Conservation (phyloP, 768 basidiomycete genomes). For the Termitomyces sp. region DNA sequence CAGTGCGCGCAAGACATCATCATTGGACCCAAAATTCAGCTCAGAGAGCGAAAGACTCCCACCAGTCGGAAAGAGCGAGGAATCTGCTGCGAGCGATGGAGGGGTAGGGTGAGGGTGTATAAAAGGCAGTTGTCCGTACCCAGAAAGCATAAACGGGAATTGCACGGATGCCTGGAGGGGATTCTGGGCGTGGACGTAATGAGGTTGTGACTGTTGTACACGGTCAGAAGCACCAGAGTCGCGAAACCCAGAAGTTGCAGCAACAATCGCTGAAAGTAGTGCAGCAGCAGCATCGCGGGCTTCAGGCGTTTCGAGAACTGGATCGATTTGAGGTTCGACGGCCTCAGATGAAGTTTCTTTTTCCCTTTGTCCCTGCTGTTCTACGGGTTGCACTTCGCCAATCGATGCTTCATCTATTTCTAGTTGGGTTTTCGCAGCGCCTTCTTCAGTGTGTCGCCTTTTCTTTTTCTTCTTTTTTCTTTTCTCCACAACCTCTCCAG, state of each 20-base stretch:
- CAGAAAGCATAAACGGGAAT: slow-evolving; percentile 28
- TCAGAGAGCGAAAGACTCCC: slow-evolving; percentile 30
- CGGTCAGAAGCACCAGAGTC: slow-evolving; percentile 18
- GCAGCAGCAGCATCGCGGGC: slow-evolving; percentile 52
- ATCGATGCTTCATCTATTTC: background rate
- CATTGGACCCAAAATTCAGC: slow-evolving; percentile 53
- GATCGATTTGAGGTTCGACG: slow-evolving; percentile 19
- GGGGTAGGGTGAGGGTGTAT: slow-evolving; percentile 17
- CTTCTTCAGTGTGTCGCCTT: slow-evolving; percentile 29
- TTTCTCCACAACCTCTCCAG: slow-evolving; percentile 4
- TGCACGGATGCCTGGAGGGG: slow-evolving; percentile 31
- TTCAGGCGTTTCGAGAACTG: slow-evolving; percentile 27
- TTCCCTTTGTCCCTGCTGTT: slow-evolving; percentile 29
- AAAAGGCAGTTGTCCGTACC: slow-evolving; percentile 22
- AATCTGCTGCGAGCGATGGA: background rate
- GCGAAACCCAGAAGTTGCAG: slow-evolving; percentile 55
- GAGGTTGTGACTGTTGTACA: slow-evolving; percentile 14
- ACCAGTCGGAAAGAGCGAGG: slow-evolving; percentile 23
- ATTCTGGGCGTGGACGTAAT: slow-evolving; percentile 27
- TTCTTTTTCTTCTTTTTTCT: slow-evolving; percentile 35
- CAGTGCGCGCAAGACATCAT: slow-evolving; percentile 69
- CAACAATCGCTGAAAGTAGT: slow-evolving; percentile 62
- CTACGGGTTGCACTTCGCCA: slow-evolving; percentile 12
- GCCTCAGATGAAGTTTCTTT: slow-evolving; percentile 32
- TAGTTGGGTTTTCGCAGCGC: slow-evolving; percentile 14